Conservation (phyloP, 1,284 basidiomycete species). For the Ustilago hordei region DNA sequence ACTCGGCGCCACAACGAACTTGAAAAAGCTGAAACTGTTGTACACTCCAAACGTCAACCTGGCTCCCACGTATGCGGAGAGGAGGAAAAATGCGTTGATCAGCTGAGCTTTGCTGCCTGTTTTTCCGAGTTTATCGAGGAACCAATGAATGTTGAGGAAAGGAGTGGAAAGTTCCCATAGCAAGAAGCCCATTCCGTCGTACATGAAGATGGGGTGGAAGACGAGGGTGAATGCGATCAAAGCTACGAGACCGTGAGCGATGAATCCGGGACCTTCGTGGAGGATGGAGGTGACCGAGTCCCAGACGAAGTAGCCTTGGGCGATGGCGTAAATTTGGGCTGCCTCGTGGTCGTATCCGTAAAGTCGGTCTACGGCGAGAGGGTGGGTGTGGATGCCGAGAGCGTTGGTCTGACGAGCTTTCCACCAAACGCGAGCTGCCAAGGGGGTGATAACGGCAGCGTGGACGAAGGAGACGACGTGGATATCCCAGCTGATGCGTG, state of each 20-base stretch:
- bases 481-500: constrained; percentile 68
- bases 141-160: constrained; percentile 71
- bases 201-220: constrained; percentile 69
- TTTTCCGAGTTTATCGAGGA: constrained; percentile 70
- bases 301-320: constrained; percentile 67
- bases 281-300: constrained; percentile 66
- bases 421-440: constrained; percentile 56
- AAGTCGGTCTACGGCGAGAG: constrained; percentile 54
- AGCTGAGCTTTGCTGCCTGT: constrained; percentile 68
- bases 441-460: constrained; percentile 58
- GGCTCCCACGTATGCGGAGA: constrained; percentile 66
- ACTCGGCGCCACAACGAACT: constrained; percentile 55
- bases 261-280: constrained; percentile 69
- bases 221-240: constrained; percentile 64
- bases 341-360: constrained; percentile 64
- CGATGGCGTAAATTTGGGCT: constrained; percentile 62
- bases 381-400: constrained; percentile 40
- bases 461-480: constrained; percentile 68
- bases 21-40: constrained; percentile 65
- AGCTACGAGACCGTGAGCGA: constrained; percentile 69
- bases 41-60: constrained; percentile 68
- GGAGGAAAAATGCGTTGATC: constrained; percentile 68
- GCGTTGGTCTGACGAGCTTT: constrained; percentile 49
- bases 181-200: constrained; percentile 69
- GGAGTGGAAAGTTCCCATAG: constrained; percentile 69